phyloP scores from a whole-genome alignment of 768 basidiomycete species.

The Russula olivacea region DNA sequence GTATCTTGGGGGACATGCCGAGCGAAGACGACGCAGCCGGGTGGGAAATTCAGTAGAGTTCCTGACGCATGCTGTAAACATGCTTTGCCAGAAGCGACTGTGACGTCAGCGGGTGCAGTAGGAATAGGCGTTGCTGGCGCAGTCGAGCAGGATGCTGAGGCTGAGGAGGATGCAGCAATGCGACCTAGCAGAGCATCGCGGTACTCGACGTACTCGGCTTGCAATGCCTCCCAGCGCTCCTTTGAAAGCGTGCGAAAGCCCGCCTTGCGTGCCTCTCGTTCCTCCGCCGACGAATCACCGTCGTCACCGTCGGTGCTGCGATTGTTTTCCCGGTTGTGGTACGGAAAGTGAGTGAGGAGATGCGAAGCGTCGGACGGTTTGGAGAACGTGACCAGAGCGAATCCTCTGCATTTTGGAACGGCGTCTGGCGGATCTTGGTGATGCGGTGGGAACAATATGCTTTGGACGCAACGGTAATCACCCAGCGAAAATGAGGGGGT shows the following conservation, averaged over 20 bases:
- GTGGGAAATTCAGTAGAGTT: slow-evolving; percentile 36
- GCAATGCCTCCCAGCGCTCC: slow-evolving; percentile 54
- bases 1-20: slow-evolving; percentile 67
- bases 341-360: slow-evolving; percentile 50
- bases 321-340: slow-evolving; percentile 40
- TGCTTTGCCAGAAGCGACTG: neutral
- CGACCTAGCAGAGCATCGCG: slow-evolving; percentile 47
- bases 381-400: slow-evolving; percentile 61
- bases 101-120: neutral
- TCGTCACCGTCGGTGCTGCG: neutral
- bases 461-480: slow-evolving; percentile 38
- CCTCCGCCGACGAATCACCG: slow-evolving; percentile 10
- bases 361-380: slow-evolving; percentile 35
- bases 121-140: neutral
- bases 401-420: slow-evolving; percentile 61
- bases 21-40: slow-evolving; percentile 61
- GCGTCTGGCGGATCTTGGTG: slow-evolving; percentile 54
- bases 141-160: neutral
- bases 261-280: slow-evolving; percentile 46
- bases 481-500: neutral
- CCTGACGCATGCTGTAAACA: neutral
- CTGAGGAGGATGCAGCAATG: slow-evolving; percentile 7
- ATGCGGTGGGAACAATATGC: slow-evolving; percentile 54
- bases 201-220: slow-evolving; percentile 64
- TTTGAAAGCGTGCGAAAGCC: slow-evolving; percentile 58